Percentiles rank a stretch among this genome's conserved stretches.
phyloP scores from a whole-genome alignment of 164 flowering plant genomes.

The Vitis rupestris region DNA sequence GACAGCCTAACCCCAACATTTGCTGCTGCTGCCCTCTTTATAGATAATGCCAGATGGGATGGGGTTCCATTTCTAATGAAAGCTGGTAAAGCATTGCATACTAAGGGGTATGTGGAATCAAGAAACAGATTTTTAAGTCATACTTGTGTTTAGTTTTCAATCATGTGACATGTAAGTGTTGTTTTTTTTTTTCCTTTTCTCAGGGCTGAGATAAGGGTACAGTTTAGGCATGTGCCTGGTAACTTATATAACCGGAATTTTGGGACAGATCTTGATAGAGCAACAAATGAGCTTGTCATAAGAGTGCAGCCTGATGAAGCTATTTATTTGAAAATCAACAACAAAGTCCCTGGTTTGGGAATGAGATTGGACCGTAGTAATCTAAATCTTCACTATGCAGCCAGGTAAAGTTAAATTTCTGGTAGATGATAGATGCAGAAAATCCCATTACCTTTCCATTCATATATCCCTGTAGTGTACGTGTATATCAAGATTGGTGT shows the following conservation, averaged over 20 bases:
- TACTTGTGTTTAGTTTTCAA: neutral
- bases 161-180: neutral
- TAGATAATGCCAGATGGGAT: constrained; percentile 97
- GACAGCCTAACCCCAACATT: constrained; percentile 88
- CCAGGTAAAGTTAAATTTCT: constrained; percentile 48
- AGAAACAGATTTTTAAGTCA: neutral
- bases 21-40: constrained; percentile 95
- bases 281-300: constrained; percentile 92
- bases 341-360: constrained; percentile 91
- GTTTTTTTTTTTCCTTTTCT: neutral
- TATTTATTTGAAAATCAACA: constrained; percentile 90
- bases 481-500: too few species aligned
- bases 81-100: constrained; percentile 94
- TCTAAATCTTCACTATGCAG: constrained; percentile 80
- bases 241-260: constrained; percentile 71
- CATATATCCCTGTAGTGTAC: too few species aligned
- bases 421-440: too few species aligned
- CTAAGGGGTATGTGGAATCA: constrained; percentile 43
- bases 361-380: constrained; percentile 91
- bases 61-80: constrained; percentile 97
- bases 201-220: constrained; percentile 95
- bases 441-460: too few species aligned
- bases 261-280: constrained; percentile 80
- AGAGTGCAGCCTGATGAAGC: constrained; percentile 97
- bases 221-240: constrained; percentile 94